Evolutionary conservation across 2,329 filamentous ascomycete genomes (phyloP), one percentile per base, ranked within the genome.

Genomic region (Talaromyces islandicus): DNA sequence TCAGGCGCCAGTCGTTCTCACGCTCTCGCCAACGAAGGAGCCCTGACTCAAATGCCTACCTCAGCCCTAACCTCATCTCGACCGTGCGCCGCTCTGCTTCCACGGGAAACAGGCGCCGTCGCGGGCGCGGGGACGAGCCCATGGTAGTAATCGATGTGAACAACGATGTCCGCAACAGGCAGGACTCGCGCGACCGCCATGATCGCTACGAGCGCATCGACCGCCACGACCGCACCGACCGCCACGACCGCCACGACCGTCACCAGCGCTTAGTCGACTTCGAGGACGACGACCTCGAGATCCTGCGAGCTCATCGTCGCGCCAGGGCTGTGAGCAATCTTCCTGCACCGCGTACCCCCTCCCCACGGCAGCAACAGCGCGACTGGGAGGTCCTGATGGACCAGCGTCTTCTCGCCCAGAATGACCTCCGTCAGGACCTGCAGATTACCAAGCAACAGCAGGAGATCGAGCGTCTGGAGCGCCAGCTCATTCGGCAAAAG

Each of bases 131-230:
- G 7, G 63, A 62, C 30, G 66, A 64, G 11, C 64, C 69, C 12
- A 64, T 70, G 12, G 69, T 75, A 56, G 69, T 73, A 43, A 66
- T 75, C 56, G 74, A 74, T 60, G 75, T 69, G 66, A 71, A 69
- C 59, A 71, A 73, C 41, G 68, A 67, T 3, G 54, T 63, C 55
- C 43, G 56, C n/a, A 56, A 53, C 48, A 64, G 65, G 43, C 68
- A 68, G 53, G 67, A 67, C 52, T 67, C 67, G 46, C 68, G 62
- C 60, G 71, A 68, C 56, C 64, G 11, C 65, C 66, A 52, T 65
- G 65, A 50, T 60, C 65, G 60, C 58, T 67, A 43, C 63, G 66
- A 66, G 53, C 67, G 67, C 51, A 68, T 58, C 64, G 71, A 67
- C 54, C 65, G 14, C 64, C 66, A 56, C 63, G 65, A 53, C 58